phyloP scores from a whole-genome alignment of 2,329 filamentous ascomycete genomes.

The Onygenales sp. region DNA sequence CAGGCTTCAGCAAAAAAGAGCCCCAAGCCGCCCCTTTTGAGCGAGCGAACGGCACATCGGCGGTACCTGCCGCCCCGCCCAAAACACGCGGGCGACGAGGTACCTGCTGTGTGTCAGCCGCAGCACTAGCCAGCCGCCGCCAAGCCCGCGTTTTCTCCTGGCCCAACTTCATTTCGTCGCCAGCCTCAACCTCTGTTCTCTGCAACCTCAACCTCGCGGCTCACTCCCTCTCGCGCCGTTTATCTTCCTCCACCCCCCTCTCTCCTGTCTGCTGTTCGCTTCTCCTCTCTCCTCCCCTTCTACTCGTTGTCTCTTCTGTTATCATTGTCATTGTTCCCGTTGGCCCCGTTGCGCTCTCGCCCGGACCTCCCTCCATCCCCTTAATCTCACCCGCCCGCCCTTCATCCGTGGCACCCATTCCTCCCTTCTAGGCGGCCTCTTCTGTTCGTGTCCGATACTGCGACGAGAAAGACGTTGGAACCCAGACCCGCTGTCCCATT shows the following conservation, averaged over 20 bases:
- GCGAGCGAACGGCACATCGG: too few relatives aligned
- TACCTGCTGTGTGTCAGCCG: too few relatives aligned
- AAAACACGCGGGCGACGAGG: too few relatives aligned
- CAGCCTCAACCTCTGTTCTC: background rate
- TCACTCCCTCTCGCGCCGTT: background rate
- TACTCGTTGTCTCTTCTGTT: background rate
- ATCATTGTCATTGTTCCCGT: background rate
- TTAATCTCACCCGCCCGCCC: background rate
- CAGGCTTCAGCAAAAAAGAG: too few relatives aligned
- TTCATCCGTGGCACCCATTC: background rate
- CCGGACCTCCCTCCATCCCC: background rate
- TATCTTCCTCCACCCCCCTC: slow-evolving; percentile 7
- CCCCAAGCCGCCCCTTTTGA: too few relatives aligned
- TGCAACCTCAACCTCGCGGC: background rate
- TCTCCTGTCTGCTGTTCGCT: slow-evolving; percentile 1
- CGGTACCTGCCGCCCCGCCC: too few relatives aligned
- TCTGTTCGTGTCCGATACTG: background rate
- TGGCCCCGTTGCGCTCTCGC: background rate
- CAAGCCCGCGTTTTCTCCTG: too few relatives aligned
- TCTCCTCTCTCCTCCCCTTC: slow-evolving; percentile 2
- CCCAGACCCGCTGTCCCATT: background rate
- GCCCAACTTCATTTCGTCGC: background rate
- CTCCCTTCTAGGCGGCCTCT: background rate
- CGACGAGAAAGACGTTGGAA: background rate
- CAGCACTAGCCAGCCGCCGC: too few relatives aligned